A percentile compares a stretch with the other conserved stretches of the same genome.
Evolutionary conservation across 805 yeast species (phyloP).

Genomic region (Candida michaelii): DNA sequence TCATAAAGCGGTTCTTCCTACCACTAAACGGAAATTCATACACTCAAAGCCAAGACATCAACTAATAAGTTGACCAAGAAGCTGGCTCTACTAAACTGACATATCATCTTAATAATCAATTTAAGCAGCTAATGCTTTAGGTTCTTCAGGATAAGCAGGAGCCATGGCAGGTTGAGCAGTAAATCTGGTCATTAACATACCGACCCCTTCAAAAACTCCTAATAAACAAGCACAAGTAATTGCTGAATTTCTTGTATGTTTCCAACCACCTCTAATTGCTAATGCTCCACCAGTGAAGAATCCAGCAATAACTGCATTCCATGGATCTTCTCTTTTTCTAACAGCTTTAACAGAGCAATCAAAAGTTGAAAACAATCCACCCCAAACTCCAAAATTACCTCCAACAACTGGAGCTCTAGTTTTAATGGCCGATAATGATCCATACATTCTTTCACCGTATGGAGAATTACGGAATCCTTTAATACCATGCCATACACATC

Average conservation of each 20-base stretch:
- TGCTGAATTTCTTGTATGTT: constrained; percentile 93
- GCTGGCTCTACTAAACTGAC: too few species aligned
- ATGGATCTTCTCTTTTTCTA: constrained; percentile 96
- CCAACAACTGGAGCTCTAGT: constrained; percentile 98
- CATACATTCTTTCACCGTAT: constrained; percentile 88
- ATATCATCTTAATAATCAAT: not conserved
- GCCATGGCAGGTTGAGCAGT: constrained; percentile 69
- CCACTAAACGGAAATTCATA: too few species aligned
- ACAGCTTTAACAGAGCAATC: constrained; percentile 95
- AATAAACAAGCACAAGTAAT: constrained; percentile 95
- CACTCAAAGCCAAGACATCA: too few species aligned
- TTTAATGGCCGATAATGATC: constrained; percentile 86
- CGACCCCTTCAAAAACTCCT: constrained; percentile 98
- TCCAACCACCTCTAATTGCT: constrained; percentile 99
- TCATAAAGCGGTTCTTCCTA: constrained; percentile 2
- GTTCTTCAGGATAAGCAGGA: constrained; percentile 47
- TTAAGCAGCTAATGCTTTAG: constrained; percentile 36
- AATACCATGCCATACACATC: constrained; percentile 98
- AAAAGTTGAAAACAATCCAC: constrained; percentile 93
- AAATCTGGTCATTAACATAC: constrained; percentile 89
- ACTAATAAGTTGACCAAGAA: too few species aligned
- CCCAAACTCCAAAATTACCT: constrained; percentile 99
- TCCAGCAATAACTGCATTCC: constrained; percentile 98
- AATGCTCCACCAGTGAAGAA: constrained; percentile 97
- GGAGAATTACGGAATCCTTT: constrained; percentile 99